Base-by-base conservation (phyloP, 2,329 filamentous ascomycete genomes). In the Chaetomiaceae sp. region DNA sequence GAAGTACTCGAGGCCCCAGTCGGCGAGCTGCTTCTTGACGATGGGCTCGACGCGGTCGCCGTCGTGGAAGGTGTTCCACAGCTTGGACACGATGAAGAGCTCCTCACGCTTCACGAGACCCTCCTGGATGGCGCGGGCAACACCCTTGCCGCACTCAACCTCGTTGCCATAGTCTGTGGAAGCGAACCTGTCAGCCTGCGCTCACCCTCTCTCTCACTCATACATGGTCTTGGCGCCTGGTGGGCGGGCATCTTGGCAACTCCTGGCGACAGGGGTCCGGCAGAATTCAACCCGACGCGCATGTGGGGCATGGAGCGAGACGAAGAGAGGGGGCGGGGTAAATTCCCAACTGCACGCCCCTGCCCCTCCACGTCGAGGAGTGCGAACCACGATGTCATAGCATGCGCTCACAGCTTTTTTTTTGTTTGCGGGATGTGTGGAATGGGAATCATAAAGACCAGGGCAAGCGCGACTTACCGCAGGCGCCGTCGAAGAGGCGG, bases 31-130 rank as follows among this genome's bases (percentile, higher is more conserved):
- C 62, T 83, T 83, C 66, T 79, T 79, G 67, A 74, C 77, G 62
- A 93, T 88, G 48, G 82, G 81, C 68, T 84, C 80, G 52, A 91
- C 86, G 58, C 78, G 76, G 57, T 91, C 83, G 58, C 75, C 75
- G 60, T 91, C 84, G 74, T 95, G 88, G 79, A 89, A 95, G 56
- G 83, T 83, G 73, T 91, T 89, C 88, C 89, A 95, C 48, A 95
- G 83, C 75, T 95, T 95, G 68, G 84, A 88, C 55, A 90, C 86
- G 63, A 95, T 82, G 79, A 95, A 95, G 64, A 95, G 84, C 19
- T 95, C 88, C 68, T 86, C 81, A 50, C 87, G 84, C 73, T 83
- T 88, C 58, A 90, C 86, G 48, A 91, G 67, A 35, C 86, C 85
- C 9, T 93, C 87, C 62, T 84, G 77, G 68, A 93, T 88, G 60